Base-by-base conservation (phyloP, 768 basidiomycete species). In the Russula abietina region DNA sequence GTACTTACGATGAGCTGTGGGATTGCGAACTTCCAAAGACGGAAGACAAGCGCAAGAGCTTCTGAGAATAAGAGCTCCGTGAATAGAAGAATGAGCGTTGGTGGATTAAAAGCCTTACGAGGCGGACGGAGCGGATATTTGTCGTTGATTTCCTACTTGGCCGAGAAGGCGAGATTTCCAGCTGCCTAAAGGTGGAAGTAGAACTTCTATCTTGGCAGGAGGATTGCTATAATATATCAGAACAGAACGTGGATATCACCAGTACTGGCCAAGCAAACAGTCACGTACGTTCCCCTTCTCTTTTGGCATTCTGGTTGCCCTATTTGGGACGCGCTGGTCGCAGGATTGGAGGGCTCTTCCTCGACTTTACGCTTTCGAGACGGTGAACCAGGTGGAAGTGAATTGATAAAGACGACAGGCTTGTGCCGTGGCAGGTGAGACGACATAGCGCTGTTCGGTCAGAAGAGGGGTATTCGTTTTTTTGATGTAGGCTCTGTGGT, bases 221-320 rank as follows among this genome's bases (percentile, higher is more conserved):
- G 58, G 53, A n/a, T 39, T 26, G n/a, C 57, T 59, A 22, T 10
- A 17, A 54, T 16, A 32, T 2, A 32, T 54, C 10, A 54, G 28
- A 24, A 8, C 5, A 26, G 33, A 53, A 45, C 36, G 16, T 19
- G n/a, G 33, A n/a, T n/a, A n/a, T n/a, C 7, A 0, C 19, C n/a
- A n/a, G n/a, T n/a, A 39, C 38, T 39, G 38, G 16, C 16, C 2
- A n/a, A 16, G 28, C n/a, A 12, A 33, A 84, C 69, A n/a, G 73
- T 26, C 3, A 36, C 59, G 32, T 32, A 60, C 55, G 22, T 45
- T 32, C 7, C 24, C 36, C 22, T n/a, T 2, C 2, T 4, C 6
- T 8, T 43, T 11, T 33, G 43, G 30, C 12, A 1, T 12, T 4
- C n/a, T 3, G 17, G 19, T 32, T 43, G 41, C 50, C 16, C 24